A percentile compares a stretch with the other conserved stretches of the same genome.
Conservation (phyloP, 495 filamentous ascomycete species). For the Talaromyces liani region DNA sequence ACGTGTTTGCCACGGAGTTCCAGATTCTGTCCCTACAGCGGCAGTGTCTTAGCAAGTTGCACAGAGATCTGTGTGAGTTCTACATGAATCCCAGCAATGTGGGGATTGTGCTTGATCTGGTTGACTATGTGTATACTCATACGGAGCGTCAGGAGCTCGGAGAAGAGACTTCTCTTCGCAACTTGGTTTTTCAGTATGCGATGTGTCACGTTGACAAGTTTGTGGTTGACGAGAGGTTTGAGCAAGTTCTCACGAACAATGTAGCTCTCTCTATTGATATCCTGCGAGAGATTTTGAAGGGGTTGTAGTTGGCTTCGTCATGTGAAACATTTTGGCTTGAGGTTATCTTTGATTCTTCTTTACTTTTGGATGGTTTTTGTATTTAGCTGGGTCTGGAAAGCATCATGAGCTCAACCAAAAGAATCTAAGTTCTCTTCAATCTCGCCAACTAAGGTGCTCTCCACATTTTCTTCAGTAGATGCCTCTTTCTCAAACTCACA, state of each 20-base stretch:
- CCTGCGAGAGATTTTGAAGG: not conserved
- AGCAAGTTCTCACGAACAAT: not conserved
- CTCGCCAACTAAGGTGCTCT: too few relatives aligned
- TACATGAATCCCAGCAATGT: not conserved
- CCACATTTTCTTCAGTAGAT: too few relatives aligned
- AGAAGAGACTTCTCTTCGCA: not conserved
- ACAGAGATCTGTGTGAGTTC: slow-evolving; percentile 4
- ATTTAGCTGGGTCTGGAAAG: too few relatives aligned
- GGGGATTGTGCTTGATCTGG: not conserved
- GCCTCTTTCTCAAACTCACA: too few relatives aligned
- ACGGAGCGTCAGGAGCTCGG: not conserved
- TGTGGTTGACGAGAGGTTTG: not conserved
- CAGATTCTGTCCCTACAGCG: not conserved
- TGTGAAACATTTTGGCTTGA: not conserved
- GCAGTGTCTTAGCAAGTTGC: slow-evolving; percentile 1
- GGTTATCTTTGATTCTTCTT: too few relatives aligned
- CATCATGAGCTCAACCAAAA: too few relatives aligned
- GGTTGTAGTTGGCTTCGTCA: not conserved
- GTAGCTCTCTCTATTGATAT: not conserved
- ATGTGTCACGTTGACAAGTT: not conserved
- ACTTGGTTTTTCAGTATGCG: not conserved
- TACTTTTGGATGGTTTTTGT: not conserved
- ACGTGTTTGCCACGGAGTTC: not conserved
- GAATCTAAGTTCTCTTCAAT: too few relatives aligned
- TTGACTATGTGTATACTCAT: not conserved